Evolutionary conservation across 2,329 filamentous ascomycete species (phyloP).

Genomic region (Phialocephala subalpina): DNA sequence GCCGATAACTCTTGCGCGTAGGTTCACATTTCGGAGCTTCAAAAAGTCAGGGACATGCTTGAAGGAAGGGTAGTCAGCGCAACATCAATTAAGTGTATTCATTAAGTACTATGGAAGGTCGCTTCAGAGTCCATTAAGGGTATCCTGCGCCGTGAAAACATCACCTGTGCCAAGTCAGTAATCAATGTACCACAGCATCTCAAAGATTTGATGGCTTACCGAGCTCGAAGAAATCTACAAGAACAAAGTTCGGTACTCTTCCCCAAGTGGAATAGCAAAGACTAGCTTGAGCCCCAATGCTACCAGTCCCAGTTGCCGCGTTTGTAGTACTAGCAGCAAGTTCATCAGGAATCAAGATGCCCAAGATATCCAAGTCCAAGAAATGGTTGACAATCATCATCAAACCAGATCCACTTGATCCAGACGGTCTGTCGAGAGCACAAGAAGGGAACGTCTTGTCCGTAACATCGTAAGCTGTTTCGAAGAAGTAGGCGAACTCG

Average conservation of each 20-base stretch:
- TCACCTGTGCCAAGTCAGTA: conserved; percentile 31
- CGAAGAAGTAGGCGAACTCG: conserved; percentile 73
- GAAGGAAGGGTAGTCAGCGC: not conserved
- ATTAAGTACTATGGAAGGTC: not conserved
- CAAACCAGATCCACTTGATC: conserved; percentile 53
- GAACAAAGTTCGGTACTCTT: conserved; percentile 58
- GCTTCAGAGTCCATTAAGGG: conserved; percentile 33
- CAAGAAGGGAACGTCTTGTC: conserved; percentile 69
- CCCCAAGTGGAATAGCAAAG: conserved; percentile 56
- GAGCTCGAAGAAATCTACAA: conserved; percentile 67
- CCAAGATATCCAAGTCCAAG: conserved; percentile 57
- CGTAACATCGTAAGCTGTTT: conserved; percentile 71
- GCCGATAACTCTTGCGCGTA: not conserved
- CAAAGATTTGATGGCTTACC: conserved; percentile 16
- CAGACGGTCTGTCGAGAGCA: conserved; percentile 66
- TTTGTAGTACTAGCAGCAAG: conserved; percentile 54
- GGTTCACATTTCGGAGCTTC: not conserved
- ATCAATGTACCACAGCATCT: not conserved
- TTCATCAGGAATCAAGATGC: conserved; percentile 61
- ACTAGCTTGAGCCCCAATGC: conserved; percentile 57
- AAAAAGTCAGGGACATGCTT: not conserved
- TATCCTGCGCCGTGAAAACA: conserved; percentile 42
- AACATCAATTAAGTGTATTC: not conserved
- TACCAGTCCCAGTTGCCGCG: conserved; percentile 56
- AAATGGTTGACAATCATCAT: conserved; percentile 72